Evolutionary conservation across 1,139 yeast genomes (phyloP), one percentile per base, ranked within the genome.

Genomic region (Hyphopichia fennica): DNA sequence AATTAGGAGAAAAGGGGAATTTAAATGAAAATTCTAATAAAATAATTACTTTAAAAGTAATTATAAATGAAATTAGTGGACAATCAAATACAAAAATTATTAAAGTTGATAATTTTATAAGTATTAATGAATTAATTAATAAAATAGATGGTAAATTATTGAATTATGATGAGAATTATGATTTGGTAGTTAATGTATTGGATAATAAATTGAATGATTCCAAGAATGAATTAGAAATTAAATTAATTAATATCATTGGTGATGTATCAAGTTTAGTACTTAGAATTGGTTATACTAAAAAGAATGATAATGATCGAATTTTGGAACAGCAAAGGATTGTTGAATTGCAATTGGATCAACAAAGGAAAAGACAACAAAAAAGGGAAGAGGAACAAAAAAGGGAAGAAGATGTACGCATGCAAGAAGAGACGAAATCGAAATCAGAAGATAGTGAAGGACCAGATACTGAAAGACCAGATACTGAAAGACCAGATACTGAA

Each of bases 281-380:
- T 7, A 31, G 40, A 32, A 17, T 32, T 18, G 36, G 35, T 9
- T 38, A 14, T 13, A 13, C 6, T 13, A 14, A 31, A 15, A 30
- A 25, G 18, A 30, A 29, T 13, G 27, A 25, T 17, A 45, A 43
- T 22, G 39, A 37, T 34, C 37, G 42, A 22, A 30, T 43, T 13
- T 31, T 42, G 35, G 56, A 53, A 34, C 66, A 62, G 39, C 48
- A 58, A 29, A 53, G 51, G n/a, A 53, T 53, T 5, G 53, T 52
- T n/a, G 43, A 45, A 34, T 42, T 41, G 22, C 65, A 62, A 43
- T 41, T 61, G 38, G 42, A 51, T 30, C 49, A 51, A 20, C 62
- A 58, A 37, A 25, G 46, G 31, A 28, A 34, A 37, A 34, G 35
- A 34, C 7, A 17, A 8, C n/a, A 16, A 14, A 5, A 29, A 29